Evolutionary conservation across 1,284 basidiomycete species (phyloP).

Genomic region (Bondarzewia mesenterica): DNA sequence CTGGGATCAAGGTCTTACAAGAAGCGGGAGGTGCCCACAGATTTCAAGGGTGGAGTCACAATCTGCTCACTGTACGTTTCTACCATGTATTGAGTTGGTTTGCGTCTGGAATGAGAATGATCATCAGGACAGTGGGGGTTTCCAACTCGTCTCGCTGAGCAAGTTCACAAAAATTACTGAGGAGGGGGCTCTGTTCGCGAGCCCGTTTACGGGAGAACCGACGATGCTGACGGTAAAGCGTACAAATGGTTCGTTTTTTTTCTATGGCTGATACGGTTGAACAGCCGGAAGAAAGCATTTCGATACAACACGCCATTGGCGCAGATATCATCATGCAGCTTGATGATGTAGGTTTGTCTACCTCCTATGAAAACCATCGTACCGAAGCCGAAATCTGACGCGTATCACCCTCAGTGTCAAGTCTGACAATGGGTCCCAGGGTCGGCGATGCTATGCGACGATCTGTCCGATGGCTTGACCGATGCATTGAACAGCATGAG

Average conservation of each 20-base stretch:
- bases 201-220: conserved; percentile 75
- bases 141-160: conserved; percentile 78
- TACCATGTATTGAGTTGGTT: background rate
- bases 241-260: no score
- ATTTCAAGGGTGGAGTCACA: conserved; percentile 79
- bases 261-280: no score
- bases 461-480: conserved; percentile 78
- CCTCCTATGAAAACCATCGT: background rate
- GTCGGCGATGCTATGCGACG: conserved; percentile 79
- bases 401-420: conserved; percentile 44
- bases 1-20: conserved; percentile 63
- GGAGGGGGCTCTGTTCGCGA: conserved; percentile 75
- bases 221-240: conserved; percentile 72
- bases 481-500: conserved; percentile 71
- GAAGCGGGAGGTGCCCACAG: conserved; percentile 73
- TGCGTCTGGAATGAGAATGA: no score
- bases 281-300: conserved; percentile 83
- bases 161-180: conserved; percentile 81
- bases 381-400: background rate
- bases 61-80: conserved; percentile 64
- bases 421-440: conserved; percentile 64
- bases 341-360: conserved; percentile 72
- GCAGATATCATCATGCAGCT: conserved; percentile 90
- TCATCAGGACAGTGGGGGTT: conserved; percentile 73
- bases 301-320: conserved; percentile 80